phyloP scores from a whole-genome alignment of 192 early-diverging fungal genomes.

The Rhizophagus sp. region DNA sequence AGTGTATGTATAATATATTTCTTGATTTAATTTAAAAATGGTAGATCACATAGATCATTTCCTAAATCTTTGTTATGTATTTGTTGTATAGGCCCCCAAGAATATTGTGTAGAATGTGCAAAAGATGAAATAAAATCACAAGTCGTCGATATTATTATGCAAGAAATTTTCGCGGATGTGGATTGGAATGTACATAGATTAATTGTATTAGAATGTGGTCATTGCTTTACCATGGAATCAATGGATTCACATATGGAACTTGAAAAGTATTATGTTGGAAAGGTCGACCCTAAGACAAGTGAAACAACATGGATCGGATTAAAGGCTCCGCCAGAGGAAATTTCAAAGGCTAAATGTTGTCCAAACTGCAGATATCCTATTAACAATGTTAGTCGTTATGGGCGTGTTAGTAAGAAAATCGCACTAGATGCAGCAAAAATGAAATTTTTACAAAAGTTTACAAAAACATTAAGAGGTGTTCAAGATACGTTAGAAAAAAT shows the following conservation, averaged over 20 bases:
- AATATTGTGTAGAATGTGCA: constrained; percentile 42
- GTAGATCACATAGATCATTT: background rate
- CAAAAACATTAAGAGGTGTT: background rate
- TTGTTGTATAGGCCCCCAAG: background rate
- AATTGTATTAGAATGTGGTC: constrained; percentile 50
- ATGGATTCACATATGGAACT: constrained; percentile 53
- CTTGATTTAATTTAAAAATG: background rate
- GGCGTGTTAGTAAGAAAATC: constrained; percentile 38
- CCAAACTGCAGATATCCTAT: constrained; percentile 50
- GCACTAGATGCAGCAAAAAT: constrained; percentile 34
- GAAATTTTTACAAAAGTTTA: constrained; percentile 27
- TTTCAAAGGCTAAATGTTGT: constrained; percentile 30
- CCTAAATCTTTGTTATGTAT: background rate
- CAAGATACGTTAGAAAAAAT: constrained; percentile 13
- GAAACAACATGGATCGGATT: constrained; percentile 20
- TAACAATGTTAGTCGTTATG: constrained; percentile 37
- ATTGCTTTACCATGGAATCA: constrained; percentile 49
- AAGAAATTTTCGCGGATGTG: constrained; percentile 33
- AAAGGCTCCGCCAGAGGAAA: constrained; percentile 22
- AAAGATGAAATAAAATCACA: constrained; percentile 16
- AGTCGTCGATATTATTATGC: constrained; percentile 32
- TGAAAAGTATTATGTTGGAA: constrained; percentile 38
- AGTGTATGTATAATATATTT: constrained; percentile 14
- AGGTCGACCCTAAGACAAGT: background rate
- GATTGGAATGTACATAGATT: constrained; percentile 49